A percentile compares a stretch with the other conserved stretches of the same genome.
phyloP scores from a whole-genome alignment of 2,329 filamentous ascomycete species.

The Aspergillus calidoustus region DNA sequence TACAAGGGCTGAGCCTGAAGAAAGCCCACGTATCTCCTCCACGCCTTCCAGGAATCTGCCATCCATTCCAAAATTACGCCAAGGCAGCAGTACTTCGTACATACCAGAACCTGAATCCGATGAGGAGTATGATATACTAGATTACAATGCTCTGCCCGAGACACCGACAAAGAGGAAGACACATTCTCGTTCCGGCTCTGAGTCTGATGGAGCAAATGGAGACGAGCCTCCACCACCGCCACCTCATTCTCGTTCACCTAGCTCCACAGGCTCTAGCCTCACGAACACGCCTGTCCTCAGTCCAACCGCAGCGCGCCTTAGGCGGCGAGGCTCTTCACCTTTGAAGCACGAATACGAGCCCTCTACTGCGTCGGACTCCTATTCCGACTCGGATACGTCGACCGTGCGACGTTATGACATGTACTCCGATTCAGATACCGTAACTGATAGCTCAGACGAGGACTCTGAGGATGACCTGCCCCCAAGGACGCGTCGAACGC shows the following conservation, averaged over 20 bases:
- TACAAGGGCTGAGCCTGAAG: constrained; percentile 31
- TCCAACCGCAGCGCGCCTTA: constrained; percentile 52
- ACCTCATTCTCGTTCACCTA: constrained; percentile 59
- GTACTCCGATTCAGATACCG: constrained; percentile 51
- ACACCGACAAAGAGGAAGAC: constrained; percentile 32
- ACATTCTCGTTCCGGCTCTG: constrained; percentile 34
- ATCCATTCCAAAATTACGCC: constrained; percentile 49
- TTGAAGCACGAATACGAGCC: constrained; percentile 97
- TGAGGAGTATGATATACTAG: constrained; percentile 35
- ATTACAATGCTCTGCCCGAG: constrained; percentile 26
- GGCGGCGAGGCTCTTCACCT: constrained; percentile 84
- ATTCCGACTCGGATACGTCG: constrained; percentile 59
- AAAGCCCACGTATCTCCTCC: constrained; percentile 49
- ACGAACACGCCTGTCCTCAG: constrained; percentile 53
- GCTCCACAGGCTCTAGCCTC: constrained; percentile 51
- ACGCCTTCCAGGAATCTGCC: constrained; percentile 53
- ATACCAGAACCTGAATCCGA: constrained; percentile 32
- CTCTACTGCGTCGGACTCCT: constrained; percentile 70
- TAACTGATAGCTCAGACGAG: constrained; percentile 60
- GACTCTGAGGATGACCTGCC: constrained; percentile 56
- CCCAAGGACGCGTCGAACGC: constrained; percentile 32
- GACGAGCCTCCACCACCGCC: constrained; percentile 47
- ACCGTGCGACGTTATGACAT: constrained; percentile 58
- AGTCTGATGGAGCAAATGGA: constrained; percentile 29
- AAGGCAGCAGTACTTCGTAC: constrained; percentile 41